Percentiles rank a stretch among this genome's conserved stretches.
Conservation (phyloP, 177 flowering plant species). For the Tripterygium wilfordii region DNA sequence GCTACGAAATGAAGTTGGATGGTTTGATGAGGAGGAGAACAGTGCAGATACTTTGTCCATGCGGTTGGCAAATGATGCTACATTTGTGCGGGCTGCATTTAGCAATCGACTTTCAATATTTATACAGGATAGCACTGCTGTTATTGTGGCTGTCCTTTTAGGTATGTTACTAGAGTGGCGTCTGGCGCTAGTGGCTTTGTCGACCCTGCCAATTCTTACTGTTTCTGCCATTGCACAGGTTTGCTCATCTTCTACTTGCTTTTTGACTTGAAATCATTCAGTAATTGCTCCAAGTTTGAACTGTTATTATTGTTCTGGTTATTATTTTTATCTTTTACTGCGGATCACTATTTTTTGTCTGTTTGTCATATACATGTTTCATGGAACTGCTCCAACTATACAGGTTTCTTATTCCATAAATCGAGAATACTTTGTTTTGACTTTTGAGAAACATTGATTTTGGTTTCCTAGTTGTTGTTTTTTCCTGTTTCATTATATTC, state of each 20-base stretch:
- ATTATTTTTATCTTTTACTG: too few relatives aligned
- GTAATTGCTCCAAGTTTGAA: too few relatives aligned
- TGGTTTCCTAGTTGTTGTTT: too few relatives aligned
- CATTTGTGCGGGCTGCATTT: constrained; percentile 95
- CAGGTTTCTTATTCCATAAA: too few relatives aligned
- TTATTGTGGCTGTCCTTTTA: constrained; percentile 76
- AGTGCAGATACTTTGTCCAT: constrained; percentile 89
- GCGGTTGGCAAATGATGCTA: constrained; percentile 99
- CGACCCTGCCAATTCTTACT: constrained; percentile 75
- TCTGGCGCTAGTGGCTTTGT: constrained; percentile 85
- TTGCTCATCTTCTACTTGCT: constrained; percentile 6
- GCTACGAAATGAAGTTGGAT: constrained; percentile 92
- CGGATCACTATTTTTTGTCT: too few relatives aligned
- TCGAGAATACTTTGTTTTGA: too few relatives aligned
- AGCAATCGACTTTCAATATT: constrained; percentile 95
- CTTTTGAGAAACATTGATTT: too few relatives aligned
- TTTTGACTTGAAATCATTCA: background rate
- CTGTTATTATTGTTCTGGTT: too few relatives aligned
- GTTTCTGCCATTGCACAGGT: constrained; percentile 94
- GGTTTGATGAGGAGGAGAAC: constrained; percentile 97
- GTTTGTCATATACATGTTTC: too few relatives aligned
- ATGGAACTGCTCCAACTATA: too few relatives aligned
- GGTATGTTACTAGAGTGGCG: constrained; percentile 84
- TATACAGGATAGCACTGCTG: constrained; percentile 90
- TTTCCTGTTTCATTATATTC: too few relatives aligned